These are phyloP conservation scores for Paragyromitra xinjiangensis DNA, from an alignment of 495 filamentous ascomycete species.

Conservation along the genomic window DNA sequence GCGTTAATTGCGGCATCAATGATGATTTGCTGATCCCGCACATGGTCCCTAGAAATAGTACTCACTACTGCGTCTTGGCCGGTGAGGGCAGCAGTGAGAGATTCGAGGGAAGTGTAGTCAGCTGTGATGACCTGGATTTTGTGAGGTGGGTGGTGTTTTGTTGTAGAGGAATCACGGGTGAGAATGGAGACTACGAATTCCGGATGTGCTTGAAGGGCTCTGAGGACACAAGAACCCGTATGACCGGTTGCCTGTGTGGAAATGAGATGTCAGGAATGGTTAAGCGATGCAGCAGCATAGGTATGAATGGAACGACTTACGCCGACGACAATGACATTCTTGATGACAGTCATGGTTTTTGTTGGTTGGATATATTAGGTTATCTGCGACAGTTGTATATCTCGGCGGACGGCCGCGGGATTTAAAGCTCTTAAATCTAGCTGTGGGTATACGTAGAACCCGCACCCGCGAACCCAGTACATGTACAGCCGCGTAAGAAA, in stretches of 20 bases:
- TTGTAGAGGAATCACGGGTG: constrained; percentile 62
- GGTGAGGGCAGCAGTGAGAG: constrained; percentile 62
- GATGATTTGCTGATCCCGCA: constrained; percentile 61
- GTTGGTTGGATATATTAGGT: no score
- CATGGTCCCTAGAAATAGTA: constrained; percentile 61
- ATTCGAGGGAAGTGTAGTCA: constrained; percentile 63
- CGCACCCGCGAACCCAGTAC: not conserved
- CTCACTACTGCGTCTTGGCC: constrained; percentile 66
- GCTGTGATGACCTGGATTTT: constrained; percentile 62
- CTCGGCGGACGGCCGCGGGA: no score
- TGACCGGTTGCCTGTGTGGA: no score
- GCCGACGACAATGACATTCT: constrained; percentile 65
- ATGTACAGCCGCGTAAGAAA: no score
- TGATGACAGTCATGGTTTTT: constrained; percentile 55
- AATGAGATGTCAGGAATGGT: constrained; percentile 52
- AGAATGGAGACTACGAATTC: constrained; percentile 70
- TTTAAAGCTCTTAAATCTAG: not conserved
- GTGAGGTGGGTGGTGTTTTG: constrained; percentile 56
- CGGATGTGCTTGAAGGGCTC: constrained; percentile 62
- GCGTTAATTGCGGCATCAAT: constrained; percentile 70
- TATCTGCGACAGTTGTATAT: no score
- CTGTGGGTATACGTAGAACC: not conserved
- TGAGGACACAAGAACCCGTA: constrained; percentile 58
- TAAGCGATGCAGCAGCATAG: not conserved
- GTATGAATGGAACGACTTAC: constrained; percentile 57